A percentile compares a stretch with the other conserved stretches of the same genome.
Evolutionary conservation across 2,329 filamentous ascomycete genomes (phyloP).

Genomic region (Biscogniauxia mediterranea): DNA sequence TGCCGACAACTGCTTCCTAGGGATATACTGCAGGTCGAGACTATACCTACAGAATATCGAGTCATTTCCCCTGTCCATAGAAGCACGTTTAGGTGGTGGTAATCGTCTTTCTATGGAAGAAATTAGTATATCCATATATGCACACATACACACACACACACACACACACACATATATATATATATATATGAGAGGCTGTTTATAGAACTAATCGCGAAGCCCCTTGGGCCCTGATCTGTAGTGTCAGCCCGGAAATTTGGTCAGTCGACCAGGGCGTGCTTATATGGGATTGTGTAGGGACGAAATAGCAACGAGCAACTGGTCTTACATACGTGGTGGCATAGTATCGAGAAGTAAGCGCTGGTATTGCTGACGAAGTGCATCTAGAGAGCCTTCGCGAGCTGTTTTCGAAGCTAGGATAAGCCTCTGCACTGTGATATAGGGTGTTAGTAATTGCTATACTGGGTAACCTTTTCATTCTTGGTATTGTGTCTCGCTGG

Average conservation of each 20-base stretch:
- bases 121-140: neutral
- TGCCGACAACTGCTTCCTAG: constrained; percentile 23
- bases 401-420: constrained; percentile 35
- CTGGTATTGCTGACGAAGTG: constrained; percentile 35
- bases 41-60: constrained; percentile 36
- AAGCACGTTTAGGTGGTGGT: constrained; percentile 12
- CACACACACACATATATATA: too few relatives aligned
- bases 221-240: neutral
- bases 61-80: constrained; percentile 12
- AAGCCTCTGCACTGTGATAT: constrained; percentile 22
- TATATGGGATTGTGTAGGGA: neutral
- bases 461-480: too few relatives aligned
- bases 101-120: constrained; percentile 8
- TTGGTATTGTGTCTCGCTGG: too few relatives aligned
- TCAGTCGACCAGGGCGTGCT: neutral
- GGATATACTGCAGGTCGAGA: constrained; percentile 26
- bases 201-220: neutral
- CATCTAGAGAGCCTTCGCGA: constrained; percentile 35
- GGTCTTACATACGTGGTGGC: constrained; percentile 2
- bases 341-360: constrained; percentile 22
- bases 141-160: too few relatives aligned
- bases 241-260: neutral
- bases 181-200: too few relatives aligned
- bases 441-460: too few relatives aligned
- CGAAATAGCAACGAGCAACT: neutral